These are phyloP conservation scores for Gossypium schwendimanii DNA, from an alignment of 441 rosid species.

Conservation along the genomic window DNA sequence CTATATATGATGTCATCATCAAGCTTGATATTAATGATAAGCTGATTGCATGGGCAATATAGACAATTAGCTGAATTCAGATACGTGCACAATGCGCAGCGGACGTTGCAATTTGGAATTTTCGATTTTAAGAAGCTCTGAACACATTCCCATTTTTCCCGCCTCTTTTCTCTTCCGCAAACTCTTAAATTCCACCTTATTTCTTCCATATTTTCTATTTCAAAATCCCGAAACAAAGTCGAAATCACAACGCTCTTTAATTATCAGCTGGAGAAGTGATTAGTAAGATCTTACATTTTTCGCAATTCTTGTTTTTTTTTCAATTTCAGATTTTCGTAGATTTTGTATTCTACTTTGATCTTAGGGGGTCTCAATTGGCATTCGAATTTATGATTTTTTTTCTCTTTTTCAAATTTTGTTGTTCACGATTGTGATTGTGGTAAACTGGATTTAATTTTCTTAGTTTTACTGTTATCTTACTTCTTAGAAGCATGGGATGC, in stretches of 20 bases:
- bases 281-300: constrained; percentile 9
- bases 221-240: neutral
- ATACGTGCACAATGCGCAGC: constrained; percentile 4
- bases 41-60: no score
- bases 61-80: no score
- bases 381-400: neutral
- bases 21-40: no score
- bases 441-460: neutral
- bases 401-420: neutral
- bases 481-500: neutral
- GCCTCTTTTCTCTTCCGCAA: constrained; percentile 7
- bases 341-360: neutral
- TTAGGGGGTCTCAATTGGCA: neutral
- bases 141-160: constrained; percentile 16
- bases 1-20: no score
- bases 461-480: neutral
- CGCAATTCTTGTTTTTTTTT: neutral
- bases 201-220: neutral
- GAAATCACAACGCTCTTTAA: neutral
- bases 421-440: neutral
- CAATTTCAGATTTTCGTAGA: neutral
- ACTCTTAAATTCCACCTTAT: neutral
- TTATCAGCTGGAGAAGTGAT: neutral
- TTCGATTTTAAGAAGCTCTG: neutral
- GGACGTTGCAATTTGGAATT: constrained; percentile 1